Percentiles rank a stretch among this genome's conserved stretches.
phyloP scores from a whole-genome alignment of 495 filamentous ascomycete genomes.

The Elasticomyces elasticus region DNA sequence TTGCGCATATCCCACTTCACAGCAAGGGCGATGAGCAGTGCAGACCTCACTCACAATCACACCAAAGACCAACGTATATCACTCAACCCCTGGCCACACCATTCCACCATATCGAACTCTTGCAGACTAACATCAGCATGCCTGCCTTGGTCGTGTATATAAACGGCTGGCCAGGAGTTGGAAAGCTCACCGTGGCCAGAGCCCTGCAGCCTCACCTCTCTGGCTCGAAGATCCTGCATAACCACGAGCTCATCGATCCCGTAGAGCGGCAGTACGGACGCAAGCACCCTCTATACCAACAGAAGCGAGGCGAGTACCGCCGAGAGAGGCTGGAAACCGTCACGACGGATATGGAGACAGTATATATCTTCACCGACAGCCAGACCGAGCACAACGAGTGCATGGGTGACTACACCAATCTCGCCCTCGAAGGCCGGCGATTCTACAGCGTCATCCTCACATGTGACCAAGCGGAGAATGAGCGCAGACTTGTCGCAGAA shows the following conservation, averaged over 20 bases:
- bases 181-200: conserved; percentile 2
- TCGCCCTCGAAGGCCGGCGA: neutral
- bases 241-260: conserved; percentile 14
- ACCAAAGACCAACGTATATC: too few relatives aligned
- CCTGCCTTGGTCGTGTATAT: conserved; percentile 8
- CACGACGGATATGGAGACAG: neutral
- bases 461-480: conserved; percentile 5
- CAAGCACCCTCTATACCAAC: neutral
- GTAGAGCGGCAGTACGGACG: neutral
- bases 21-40: too few relatives aligned
- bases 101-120: too few relatives aligned
- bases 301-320: conserved; percentile 5
- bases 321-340: neutral
- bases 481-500: neutral
- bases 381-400: conserved; percentile 12
- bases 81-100: too few relatives aligned
- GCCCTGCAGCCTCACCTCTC: neutral
- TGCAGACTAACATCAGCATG: conserved; percentile 3
- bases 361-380: conserved; percentile 15
- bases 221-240: conserved; percentile 7
- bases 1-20: too few relatives aligned
- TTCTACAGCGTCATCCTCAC: conserved; percentile 5
- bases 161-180: conserved; percentile 7
- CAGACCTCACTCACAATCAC: too few relatives aligned
- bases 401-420: conserved; percentile 8